These are phyloP conservation scores for Zasmidium angulare DNA, from an alignment of 2,329 filamentous ascomycete genomes.

Conservation along the genomic window DNA sequence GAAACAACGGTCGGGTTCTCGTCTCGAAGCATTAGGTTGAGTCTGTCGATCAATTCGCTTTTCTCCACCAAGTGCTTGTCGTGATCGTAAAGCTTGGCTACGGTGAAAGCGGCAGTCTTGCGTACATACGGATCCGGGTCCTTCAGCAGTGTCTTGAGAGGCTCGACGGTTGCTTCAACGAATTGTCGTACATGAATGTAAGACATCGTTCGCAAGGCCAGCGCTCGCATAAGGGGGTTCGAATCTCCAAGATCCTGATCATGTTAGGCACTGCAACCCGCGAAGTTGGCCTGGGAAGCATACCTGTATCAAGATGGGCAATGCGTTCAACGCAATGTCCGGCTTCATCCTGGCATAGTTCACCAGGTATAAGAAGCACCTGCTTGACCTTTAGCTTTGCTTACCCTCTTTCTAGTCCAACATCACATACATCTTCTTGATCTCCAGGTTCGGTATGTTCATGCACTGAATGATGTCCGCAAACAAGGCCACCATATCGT, in stretches of 20 bases:
- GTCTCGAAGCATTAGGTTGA: conserved; percentile 87
- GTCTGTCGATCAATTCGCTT: conserved; percentile 85
- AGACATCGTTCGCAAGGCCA: conserved; percentile 91
- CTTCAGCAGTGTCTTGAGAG: conserved; percentile 78
- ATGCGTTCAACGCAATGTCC: conserved; percentile 87
- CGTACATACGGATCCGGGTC: conserved; percentile 94
- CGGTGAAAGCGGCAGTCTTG: conserved; percentile 93
- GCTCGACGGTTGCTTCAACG: conserved; percentile 82
- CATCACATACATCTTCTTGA: conserved; percentile 90
- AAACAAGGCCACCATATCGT: conserved; percentile 97
- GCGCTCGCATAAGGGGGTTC: conserved; percentile 87
- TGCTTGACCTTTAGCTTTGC: conserved; percentile 40
- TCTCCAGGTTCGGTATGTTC: conserved; percentile 90
- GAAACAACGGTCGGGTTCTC: conserved; percentile 98
- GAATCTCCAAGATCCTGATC: conserved; percentile 84
- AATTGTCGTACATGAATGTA: conserved; percentile 97
- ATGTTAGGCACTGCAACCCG: background rate
- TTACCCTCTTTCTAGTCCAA: background rate
- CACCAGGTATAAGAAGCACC: conserved; percentile 96
- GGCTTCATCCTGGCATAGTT: conserved; percentile 96
- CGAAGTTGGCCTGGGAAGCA: conserved; percentile 27
- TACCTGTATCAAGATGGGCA: conserved; percentile 82
- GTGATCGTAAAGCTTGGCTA: conserved; percentile 97
- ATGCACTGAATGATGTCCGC: conserved; percentile 95
- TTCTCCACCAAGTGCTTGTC: conserved; percentile 85